Conservation (phyloP, 164 flowering plant genomes). For the Echeveria elegans region DNA sequence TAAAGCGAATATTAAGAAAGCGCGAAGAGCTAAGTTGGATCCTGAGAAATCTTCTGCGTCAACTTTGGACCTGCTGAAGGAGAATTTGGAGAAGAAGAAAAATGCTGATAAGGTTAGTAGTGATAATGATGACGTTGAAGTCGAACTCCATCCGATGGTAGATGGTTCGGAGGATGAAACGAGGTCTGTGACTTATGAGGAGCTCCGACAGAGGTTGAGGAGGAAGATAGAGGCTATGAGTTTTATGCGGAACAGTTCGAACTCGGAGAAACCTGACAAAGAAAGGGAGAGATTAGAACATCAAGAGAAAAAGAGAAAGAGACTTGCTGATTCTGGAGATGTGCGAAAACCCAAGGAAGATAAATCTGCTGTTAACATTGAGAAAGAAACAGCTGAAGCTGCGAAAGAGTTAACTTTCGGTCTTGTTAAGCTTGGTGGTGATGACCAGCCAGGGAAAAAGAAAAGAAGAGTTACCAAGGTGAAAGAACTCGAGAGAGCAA, state of each 20-base stretch:
- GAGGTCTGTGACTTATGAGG: conserved; percentile 54
- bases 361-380: conserved; percentile 12
- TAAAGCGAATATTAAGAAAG: conserved; percentile 59
- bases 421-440: conserved; percentile 56
- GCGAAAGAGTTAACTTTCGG: conserved; percentile 49
- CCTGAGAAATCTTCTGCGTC: conserved; percentile 48
- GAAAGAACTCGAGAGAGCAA: conserved; percentile 54
- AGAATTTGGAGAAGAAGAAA: conserved; percentile 37
- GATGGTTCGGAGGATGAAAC: conserved; percentile 23
- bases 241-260: neutral
- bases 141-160: conserved; percentile 18
- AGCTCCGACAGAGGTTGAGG: conserved; percentile 43
- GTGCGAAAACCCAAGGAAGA: conserved; percentile 11
- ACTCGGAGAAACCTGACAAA: neutral
- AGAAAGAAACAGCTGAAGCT: conserved; percentile 36
- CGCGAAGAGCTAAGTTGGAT: conserved; percentile 68
- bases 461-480: conserved; percentile 60
- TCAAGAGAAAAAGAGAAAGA: conserved; percentile 37
- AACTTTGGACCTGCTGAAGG: conserved; percentile 56
- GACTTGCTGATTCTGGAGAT: conserved; percentile 22
- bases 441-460: conserved; percentile 39
- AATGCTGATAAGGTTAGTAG: conserved; percentile 6
- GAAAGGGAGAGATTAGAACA: conserved; percentile 12
- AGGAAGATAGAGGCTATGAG: conserved; percentile 44
- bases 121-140: conserved; percentile 20